Evolutionary conservation across 2,329 filamentous ascomycete species (phyloP).

Genomic region (Colletotrichum spinosum): DNA sequence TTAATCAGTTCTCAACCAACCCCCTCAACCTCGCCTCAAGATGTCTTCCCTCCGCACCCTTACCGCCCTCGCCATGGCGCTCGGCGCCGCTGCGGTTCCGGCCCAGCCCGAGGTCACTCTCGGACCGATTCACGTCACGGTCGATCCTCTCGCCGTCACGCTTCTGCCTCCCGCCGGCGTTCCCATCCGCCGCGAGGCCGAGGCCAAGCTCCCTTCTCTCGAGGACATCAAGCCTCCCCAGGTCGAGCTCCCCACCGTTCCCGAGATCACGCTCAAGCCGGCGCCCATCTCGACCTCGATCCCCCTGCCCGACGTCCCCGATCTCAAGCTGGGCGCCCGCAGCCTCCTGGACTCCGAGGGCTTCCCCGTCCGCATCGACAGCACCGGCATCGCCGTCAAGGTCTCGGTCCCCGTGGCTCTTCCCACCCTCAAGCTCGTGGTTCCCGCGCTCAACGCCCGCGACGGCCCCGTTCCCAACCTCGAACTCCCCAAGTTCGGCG

Average conservation of each 20-base stretch:
- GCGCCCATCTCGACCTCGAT: not conserved
- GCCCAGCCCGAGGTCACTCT: not conserved
- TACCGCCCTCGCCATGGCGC: slow-evolving; percentile 5
- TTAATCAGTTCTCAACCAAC: not conserved
- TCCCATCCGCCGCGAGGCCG: not conserved
- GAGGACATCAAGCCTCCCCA: not conserved
- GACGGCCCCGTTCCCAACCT: not conserved
- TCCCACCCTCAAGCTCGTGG: not conserved
- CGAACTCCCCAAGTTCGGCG: not conserved
- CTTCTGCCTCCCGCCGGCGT: not conserved
- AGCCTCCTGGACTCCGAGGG: not conserved
- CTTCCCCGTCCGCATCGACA: not conserved
- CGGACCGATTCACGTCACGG: not conserved
- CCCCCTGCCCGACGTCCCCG: not conserved
- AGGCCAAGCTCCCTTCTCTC: not conserved
- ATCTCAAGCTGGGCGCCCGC: no score
- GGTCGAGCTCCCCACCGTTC: not conserved
- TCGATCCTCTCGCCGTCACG: not conserved
- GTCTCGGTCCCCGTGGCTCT: not conserved
- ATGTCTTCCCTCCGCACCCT: slow-evolving; percentile 25
- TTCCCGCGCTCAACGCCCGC: not conserved
- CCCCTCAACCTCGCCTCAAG: not conserved
- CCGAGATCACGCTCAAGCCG: not conserved
- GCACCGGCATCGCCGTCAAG: not conserved
- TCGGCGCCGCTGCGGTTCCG: slow-evolving; percentile 20